Evolutionary conservation across 495 filamentous ascomycete genomes (phyloP).

Genomic region (Penicillium ucsense): DNA sequence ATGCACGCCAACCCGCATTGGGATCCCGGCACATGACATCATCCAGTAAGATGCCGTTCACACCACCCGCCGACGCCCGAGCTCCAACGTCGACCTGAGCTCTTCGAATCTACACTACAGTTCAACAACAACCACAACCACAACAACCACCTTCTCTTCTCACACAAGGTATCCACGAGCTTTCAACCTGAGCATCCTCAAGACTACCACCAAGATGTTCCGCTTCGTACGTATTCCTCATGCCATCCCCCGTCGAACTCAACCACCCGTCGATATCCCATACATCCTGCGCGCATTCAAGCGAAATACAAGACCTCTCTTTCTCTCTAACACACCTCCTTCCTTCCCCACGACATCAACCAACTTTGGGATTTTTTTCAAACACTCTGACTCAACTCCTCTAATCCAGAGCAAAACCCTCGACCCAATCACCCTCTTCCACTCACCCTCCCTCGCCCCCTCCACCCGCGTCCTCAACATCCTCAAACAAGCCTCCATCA

Average conservation of each 20-base stretch:
- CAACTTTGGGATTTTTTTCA: too few relatives aligned
- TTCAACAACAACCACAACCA: neutral
- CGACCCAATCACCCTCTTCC: slow-evolving; percentile 94
- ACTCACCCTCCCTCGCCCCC: slow-evolving; percentile 55
- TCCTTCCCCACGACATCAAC: too few relatives aligned
- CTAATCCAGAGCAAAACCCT: slow-evolving; percentile 58
- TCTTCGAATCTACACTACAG: neutral
- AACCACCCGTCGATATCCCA: slow-evolving; percentile 3
- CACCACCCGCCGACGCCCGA: neutral
- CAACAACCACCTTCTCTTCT: neutral
- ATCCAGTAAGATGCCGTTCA: slow-evolving; percentile 7
- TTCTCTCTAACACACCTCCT: too few relatives aligned
- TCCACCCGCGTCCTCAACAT: slow-evolving; percentile 60
- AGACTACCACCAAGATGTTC: slow-evolving; percentile 28
- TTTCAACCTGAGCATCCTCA: neutral
- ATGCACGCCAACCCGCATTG: slow-evolving; percentile 3
- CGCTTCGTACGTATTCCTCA: slow-evolving; percentile 28
- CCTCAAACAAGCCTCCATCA: slow-evolving; percentile 65
- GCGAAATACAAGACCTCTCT: too few relatives aligned
- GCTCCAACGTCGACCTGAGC: neutral
- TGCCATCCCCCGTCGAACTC: neutral
- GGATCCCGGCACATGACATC: slow-evolving; percentile 21
- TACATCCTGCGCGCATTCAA: neutral
- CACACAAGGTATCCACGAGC: neutral
- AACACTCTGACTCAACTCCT: too few relatives aligned